Evolutionary conservation across 371 early-diverging fungal genomes (phyloP).

Genomic region (Haplosporangium sp.): DNA sequence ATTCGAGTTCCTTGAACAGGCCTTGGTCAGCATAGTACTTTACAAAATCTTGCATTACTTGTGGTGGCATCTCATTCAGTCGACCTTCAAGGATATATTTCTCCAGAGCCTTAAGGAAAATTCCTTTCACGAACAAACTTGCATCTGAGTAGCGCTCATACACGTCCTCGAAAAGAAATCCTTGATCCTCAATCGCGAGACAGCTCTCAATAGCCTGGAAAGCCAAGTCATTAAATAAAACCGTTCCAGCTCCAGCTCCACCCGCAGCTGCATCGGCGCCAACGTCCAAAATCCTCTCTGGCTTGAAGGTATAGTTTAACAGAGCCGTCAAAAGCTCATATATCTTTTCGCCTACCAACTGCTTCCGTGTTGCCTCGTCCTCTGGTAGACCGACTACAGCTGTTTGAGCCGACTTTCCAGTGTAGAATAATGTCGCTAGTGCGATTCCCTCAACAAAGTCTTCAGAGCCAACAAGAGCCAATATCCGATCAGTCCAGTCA

Average conservation of each 20-base stretch:
- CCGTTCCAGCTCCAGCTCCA: slow-evolving; percentile 59
- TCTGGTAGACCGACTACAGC: slow-evolving; percentile 80
- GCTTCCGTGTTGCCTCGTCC: slow-evolving; percentile 68
- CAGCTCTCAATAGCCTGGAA: slow-evolving; percentile 75
- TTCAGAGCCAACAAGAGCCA: slow-evolving; percentile 77
- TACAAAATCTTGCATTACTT: slow-evolving; percentile 78
- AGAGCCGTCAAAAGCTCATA: slow-evolving; percentile 76
- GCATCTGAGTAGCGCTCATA: slow-evolving; percentile 79
- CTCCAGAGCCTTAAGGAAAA: slow-evolving; percentile 77
- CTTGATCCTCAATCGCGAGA: slow-evolving; percentile 72
- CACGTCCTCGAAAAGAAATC: slow-evolving; percentile 79
- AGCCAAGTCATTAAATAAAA: slow-evolving; percentile 68
- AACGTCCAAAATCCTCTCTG: slow-evolving; percentile 61
- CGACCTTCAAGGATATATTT: slow-evolving; percentile 72
- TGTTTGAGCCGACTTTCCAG: slow-evolving; percentile 69
- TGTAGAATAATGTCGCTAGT: slow-evolving; percentile 75
- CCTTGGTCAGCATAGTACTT: slow-evolving; percentile 67
- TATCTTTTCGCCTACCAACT: slow-evolving; percentile 73
- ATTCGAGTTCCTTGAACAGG: slow-evolving; percentile 73
- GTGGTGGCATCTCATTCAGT: slow-evolving; percentile 72
- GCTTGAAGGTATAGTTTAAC: slow-evolving; percentile 74
- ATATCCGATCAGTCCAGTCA: slow-evolving; percentile 83
- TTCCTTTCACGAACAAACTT: slow-evolving; percentile 58
- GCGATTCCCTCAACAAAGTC: slow-evolving; percentile 79
- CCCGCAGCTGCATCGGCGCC: slow-evolving; percentile 57